Evolutionary conservation across 169 alveolate genomes (phyloP).

Genomic region (Perkinsus chesapeaki): DNA sequence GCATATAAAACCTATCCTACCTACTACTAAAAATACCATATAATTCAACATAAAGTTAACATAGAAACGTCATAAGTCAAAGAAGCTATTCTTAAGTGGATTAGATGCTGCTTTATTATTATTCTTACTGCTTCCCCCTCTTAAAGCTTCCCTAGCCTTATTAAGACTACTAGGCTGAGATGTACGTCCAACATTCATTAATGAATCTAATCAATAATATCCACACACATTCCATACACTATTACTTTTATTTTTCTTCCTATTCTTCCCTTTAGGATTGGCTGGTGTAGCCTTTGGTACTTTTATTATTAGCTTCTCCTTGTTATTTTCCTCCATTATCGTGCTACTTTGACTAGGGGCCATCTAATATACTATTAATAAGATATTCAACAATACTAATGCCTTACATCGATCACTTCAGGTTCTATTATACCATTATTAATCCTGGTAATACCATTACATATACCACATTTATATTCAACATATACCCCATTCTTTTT

Average conservation of each 20-base stretch:
- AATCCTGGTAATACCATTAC: background rate
- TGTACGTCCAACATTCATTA: background rate
- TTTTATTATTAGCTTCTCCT: background rate
- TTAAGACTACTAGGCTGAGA: background rate
- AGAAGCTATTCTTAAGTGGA: background rate
- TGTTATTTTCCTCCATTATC: background rate
- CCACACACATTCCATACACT: background rate
- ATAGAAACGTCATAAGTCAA: background rate
- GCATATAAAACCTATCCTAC: background rate
- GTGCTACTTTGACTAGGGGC: background rate
- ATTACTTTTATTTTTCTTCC: background rate
- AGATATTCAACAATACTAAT: background rate
- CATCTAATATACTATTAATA: background rate
- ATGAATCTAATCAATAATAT: background rate
- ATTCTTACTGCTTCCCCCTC: background rate
- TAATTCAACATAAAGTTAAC: background rate
- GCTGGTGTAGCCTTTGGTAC: background rate
- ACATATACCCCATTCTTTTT: background rate
- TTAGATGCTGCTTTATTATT: background rate
- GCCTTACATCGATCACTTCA: background rate
- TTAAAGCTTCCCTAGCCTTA: background rate
- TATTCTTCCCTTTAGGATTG: background rate
- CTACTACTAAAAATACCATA: background rate
- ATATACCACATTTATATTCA: background rate
- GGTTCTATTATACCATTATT: background rate